Evolutionary conservation across 2,329 filamentous ascomycete species (phyloP), one percentile per base, ranked within the genome.

Genomic region (Coniella lustricola): DNA sequence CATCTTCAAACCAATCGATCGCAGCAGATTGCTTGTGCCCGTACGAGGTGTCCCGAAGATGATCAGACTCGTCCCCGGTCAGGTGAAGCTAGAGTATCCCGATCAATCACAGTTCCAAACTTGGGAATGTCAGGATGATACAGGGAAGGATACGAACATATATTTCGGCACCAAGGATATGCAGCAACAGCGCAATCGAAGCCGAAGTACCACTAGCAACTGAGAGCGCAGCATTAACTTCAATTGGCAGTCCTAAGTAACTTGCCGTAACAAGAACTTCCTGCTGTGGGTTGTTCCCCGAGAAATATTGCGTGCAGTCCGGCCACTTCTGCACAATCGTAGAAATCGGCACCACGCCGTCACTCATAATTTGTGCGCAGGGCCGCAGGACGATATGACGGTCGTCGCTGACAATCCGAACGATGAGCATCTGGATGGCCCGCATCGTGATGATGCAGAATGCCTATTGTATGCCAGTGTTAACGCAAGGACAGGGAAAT

Each of bases 41-140:
- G 55, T 77, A 80, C 5, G 73, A 77, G 1, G 82, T 67, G n/a
- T 69, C 65, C 10, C 78, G 68, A 40, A 83, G 60, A 5, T 79
- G 65, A 38, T 79, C 67, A 1, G 65, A 64, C 55, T 83, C 79
- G 12, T 60, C 12, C 3, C 4, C 14, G 18, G 13, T 16, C 16
- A 42, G 7, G 31, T 16, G 13, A 16, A 35, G 33, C 33, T 41
- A 29, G 25, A 29, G n/a, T n/a, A n/a, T n/a, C n/a, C n/a, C n/a
- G n/a, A n/a, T n/a, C n/a, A n/a, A n/a, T n/a, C n/a, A n/a, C n/a
- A 21, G 7, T 25, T 22, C 5, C 13, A 4, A 3, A 13, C 8
- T 14, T 10, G 17, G 16, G n/a, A n/a, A n/a, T 18, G 5, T 16
- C 10, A 12, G 16, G 9, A n/a, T n/a, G 14, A 3, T 4, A 13